phyloP scores from a whole-genome alignment of 2,329 filamentous ascomycete genomes.

The Fusarium sp. region DNA sequence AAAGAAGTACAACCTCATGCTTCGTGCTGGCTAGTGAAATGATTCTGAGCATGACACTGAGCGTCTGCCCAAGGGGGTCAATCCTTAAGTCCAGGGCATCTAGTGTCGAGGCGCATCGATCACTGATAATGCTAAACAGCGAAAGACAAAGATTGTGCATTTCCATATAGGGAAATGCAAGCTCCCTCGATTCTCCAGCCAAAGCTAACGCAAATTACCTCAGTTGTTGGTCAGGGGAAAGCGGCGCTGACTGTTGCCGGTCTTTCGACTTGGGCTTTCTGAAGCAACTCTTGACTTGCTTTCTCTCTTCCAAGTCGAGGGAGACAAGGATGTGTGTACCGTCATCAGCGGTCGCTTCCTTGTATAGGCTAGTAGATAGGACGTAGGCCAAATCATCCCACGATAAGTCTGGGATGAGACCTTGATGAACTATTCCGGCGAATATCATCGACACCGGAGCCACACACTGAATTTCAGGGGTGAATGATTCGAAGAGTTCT shows the following conservation, averaged over 20 bases:
- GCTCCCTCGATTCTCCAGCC: neutral
- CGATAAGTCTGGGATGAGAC: neutral
- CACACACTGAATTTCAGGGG: neutral
- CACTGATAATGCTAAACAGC: neutral
- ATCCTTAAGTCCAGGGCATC: neutral
- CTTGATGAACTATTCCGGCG: too few relatives aligned
- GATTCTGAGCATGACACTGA: neutral
- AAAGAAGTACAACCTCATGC: neutral
- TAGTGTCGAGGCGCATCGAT: neutral
- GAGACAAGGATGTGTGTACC: neutral
- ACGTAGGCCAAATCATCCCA: neutral
- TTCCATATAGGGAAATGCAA: neutral
- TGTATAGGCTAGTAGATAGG: neutral
- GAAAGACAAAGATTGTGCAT: neutral
- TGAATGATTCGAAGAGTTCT: neutral
- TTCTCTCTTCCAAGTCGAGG: neutral
- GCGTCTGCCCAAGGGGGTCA: too few relatives aligned
- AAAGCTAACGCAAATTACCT: neutral
- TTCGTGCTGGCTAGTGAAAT: neutral
- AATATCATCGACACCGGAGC: neutral
- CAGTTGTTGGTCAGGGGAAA: neutral
- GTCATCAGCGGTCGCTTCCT: neutral
- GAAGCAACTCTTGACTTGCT: neutral
- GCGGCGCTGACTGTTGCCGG: too few relatives aligned
- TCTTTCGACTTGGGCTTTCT: neutral